Conservation (phyloP, 2,329 filamentous ascomycete species). For the Dendryphion nanum region DNA sequence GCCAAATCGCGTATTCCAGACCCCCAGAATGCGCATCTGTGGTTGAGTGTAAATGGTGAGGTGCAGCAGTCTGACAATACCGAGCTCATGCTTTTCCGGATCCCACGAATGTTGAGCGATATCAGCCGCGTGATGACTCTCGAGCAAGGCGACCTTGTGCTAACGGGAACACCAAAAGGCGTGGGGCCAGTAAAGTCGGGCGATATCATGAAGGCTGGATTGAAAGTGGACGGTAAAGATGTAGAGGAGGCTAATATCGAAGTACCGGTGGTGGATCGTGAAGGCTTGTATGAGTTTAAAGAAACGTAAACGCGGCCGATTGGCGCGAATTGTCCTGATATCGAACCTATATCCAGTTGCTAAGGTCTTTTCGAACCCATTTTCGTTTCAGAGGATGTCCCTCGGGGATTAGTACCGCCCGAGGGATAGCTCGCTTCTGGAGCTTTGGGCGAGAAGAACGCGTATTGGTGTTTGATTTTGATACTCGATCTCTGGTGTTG, state of each 20-base stretch:
- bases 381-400: neutral
- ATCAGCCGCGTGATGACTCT: constrained; percentile 95
- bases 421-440: neutral
- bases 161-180: constrained; percentile 97
- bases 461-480: too few relatives aligned
- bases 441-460: too few relatives aligned
- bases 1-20: constrained; percentile 76
- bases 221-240: constrained; percentile 78
- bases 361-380: neutral
- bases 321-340: neutral
- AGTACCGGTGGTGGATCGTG: constrained; percentile 77
- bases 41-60: constrained; percentile 78
- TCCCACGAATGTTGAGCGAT: constrained; percentile 83
- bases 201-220: constrained; percentile 81
- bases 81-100: constrained; percentile 89
- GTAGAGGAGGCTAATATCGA: constrained; percentile 82
- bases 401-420: neutral
- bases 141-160: constrained; percentile 84
- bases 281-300: constrained; percentile 71
- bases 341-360: constrained; percentile 1
- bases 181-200: constrained; percentile 83
- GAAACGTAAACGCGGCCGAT: constrained; percentile 41
- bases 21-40: constrained; percentile 85
- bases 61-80: constrained; percentile 82
- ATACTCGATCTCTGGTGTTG: too few relatives aligned